A percentile compares a stretch with the other conserved stretches of the same genome.
These are phyloP conservation scores for Oryza glaberrima DNA, from an alignment of 176 grass and related monocot genomes.

Conservation along the genomic window DNA sequence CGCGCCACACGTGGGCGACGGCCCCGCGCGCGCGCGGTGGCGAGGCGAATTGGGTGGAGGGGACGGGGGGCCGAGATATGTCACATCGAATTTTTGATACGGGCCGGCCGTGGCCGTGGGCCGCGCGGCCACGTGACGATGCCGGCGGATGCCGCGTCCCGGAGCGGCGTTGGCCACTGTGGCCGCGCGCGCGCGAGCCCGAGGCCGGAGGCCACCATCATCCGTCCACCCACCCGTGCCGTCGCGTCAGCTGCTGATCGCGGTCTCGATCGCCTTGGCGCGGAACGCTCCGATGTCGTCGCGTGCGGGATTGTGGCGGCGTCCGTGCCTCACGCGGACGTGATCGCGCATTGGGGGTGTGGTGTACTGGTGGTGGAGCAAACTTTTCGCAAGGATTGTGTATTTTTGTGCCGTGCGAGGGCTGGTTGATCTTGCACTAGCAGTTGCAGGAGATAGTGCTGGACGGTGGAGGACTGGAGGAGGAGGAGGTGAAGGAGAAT, in stretches of 20 bases:
- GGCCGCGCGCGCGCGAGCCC: too few species aligned
- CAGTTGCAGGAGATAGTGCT: too few species aligned
- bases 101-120: neutral
- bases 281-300: neutral
- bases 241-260: constrained; percentile 21
- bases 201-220: too few species aligned
- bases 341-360: too few species aligned
- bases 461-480: too few species aligned
- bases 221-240: neutral
- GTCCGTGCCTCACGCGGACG: neutral
- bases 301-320: neutral
- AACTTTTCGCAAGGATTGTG: neutral
- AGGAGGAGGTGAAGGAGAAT: too few species aligned
- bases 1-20: neutral
- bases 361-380: neutral
- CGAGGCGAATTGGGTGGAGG: neutral
- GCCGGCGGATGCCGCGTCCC: constrained; percentile 21
- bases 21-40: neutral
- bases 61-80: neutral
- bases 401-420: too few species aligned
- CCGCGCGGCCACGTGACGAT: constrained; percentile 46
- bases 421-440: too few species aligned
- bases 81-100: constrained; percentile 37
- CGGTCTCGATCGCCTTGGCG: neutral
- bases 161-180: too few species aligned